These are phyloP conservation scores for Millerozyma acaciae DNA, from an alignment of 805 yeast genomes.

Conservation along the genomic window DNA sequence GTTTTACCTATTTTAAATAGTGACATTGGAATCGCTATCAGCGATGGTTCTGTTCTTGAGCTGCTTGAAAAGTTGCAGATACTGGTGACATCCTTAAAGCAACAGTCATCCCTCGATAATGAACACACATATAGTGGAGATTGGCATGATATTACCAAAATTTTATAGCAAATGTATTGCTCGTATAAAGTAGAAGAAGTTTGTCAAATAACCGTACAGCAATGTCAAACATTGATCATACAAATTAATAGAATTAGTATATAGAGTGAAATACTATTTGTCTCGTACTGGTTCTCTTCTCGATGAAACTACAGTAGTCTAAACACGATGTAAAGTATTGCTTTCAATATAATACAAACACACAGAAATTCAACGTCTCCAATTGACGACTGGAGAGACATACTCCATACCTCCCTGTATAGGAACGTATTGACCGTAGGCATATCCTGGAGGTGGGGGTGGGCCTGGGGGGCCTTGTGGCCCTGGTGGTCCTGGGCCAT, in stretches of 20 bases:
- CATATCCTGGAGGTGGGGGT: conserved; percentile 32
- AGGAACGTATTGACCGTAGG: conserved; percentile 36
- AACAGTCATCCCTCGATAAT: neutral
- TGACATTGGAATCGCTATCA: conserved; percentile 45
- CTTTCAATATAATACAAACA: neutral
- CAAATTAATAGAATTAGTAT: no score
- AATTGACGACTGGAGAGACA: conserved; percentile 19
- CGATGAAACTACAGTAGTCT: no score
- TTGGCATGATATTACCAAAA: conserved; percentile 9
- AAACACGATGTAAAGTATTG: no score
- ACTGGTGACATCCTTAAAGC: neutral
- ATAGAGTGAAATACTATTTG: no score
- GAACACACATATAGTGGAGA: conserved; percentile 5
- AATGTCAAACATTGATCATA: no score
- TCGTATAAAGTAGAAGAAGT: no score
- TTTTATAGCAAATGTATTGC: no score
- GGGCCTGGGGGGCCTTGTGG: conserved; percentile 19
- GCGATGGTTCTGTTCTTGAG: conserved; percentile 29
- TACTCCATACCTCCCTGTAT: conserved; percentile 26
- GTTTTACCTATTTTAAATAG: conserved; percentile 46
- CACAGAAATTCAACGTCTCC: conserved; percentile 18
- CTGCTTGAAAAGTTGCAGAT: conserved; percentile 7
- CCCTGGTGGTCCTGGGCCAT: conserved; percentile 27
- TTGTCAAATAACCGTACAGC: no score
- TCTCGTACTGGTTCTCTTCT: no score